Conservation (phyloP, 176 grass and related monocot genomes). For the Avena atlantica region DNA sequence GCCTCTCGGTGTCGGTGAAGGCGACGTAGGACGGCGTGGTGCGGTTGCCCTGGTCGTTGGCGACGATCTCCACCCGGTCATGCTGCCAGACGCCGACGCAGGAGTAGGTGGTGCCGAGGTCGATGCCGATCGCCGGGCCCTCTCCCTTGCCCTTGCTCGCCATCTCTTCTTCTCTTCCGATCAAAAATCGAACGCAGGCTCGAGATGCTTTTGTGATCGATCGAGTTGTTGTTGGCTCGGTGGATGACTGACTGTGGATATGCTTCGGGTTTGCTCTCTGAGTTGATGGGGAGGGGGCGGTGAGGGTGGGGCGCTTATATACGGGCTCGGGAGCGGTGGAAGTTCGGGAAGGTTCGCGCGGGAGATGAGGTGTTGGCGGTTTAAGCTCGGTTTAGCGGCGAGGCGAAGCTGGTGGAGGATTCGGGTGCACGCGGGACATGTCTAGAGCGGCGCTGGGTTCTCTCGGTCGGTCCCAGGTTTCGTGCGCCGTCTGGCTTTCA, state of each 20-base stretch:
- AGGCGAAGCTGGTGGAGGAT: constrained; percentile 37
- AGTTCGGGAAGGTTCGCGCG: constrained; percentile 52
- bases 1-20: constrained; percentile 81
- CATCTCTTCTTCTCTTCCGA: constrained; percentile 8
- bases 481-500: constrained; percentile 16
- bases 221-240: constrained; percentile 6
- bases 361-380: constrained; percentile 35
- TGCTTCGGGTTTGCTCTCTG: background rate
- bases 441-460: constrained; percentile 35
- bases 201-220: background rate
- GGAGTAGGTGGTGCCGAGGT: constrained; percentile 90
- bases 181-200: background rate
- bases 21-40: constrained; percentile 86
- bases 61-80: constrained; percentile 89
- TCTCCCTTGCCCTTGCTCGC: constrained; percentile 58
- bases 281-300: background rate
- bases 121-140: constrained; percentile 83
- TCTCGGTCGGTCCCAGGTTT: constrained; percentile 41
- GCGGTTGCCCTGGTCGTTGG: constrained; percentile 94
- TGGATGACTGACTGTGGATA: background rate
- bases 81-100: constrained; percentile 91
- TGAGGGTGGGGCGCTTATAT: constrained; percentile 15
- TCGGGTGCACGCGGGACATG: constrained; percentile 38
- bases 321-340: background rate
- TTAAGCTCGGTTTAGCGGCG: background rate